phyloP scores from a whole-genome alignment of 306 rosid species.

The Argentina anserina region DNA sequence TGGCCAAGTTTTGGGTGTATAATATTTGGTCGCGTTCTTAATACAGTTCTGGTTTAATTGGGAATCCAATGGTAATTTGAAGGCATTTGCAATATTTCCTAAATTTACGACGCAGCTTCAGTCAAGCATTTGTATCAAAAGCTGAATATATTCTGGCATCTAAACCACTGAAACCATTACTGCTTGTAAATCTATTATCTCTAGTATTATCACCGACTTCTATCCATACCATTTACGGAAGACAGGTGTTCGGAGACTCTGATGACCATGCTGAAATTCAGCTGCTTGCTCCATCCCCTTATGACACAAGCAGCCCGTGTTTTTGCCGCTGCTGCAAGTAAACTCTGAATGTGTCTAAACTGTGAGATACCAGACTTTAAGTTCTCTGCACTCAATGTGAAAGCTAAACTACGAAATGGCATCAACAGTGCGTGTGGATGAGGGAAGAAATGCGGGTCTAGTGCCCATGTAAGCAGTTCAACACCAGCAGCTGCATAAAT shows the following conservation, averaged over 20 bases:
- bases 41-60: background rate
- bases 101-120: background rate
- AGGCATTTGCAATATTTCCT: background rate
- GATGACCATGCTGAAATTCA: background rate
- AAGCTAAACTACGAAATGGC: background rate
- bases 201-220: background rate
- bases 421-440: background rate
- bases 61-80: background rate
- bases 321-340: background rate
- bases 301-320: background rate
- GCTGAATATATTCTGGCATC: background rate
- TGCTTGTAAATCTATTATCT: background rate
- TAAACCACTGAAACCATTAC: background rate
- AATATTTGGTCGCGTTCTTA: background rate
- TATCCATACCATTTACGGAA: background rate
- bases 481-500: too few relatives aligned
- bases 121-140: background rate
- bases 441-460: too few relatives aligned
- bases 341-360: background rate
- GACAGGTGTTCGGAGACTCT: background rate
- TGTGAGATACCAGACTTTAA: background rate
- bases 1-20: constrained; percentile 14
- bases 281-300: background rate
- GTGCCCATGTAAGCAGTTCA: too few relatives aligned
- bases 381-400: background rate